Percentiles rank a stretch among this genome's conserved stretches.
Conservation (phyloP, 352 stramenopile species). For the Globisporangium radiosum region DNA sequence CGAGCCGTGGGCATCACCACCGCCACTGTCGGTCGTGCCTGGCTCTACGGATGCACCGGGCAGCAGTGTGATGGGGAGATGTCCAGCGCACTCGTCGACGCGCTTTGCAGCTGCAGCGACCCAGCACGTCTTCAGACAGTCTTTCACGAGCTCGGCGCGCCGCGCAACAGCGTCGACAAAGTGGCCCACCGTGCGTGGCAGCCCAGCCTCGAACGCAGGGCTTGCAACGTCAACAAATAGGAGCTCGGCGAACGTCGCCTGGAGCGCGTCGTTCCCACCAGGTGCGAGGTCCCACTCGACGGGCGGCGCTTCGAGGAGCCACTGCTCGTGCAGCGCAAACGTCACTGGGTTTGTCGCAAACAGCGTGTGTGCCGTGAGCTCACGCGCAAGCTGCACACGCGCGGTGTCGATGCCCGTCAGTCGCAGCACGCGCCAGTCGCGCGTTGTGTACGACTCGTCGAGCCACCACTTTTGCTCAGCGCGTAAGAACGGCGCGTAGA, state of each 20-base stretch:
- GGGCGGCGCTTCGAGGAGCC: conserved; percentile 66
- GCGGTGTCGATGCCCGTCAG: conserved; percentile 62
- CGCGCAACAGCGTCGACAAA: conserved; percentile 83
- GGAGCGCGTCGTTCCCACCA: conserved; percentile 10
- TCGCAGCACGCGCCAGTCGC: conserved; percentile 76
- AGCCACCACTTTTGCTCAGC: conserved; percentile 86
- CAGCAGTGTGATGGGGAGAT: conserved; percentile 21
- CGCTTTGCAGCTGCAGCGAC: conserved; percentile 58
- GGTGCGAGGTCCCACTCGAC: conserved; percentile 67
- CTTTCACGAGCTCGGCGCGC: conserved; percentile 77
- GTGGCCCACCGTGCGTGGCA: conserved; percentile 77
- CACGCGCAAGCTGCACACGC: conserved; percentile 31
- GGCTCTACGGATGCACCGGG: background rate
- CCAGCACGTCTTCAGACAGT: conserved; percentile 82
- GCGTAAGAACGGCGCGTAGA: conserved; percentile 75
- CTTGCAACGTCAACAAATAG: conserved; percentile 81
- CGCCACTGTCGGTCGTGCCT: too few relatives aligned
- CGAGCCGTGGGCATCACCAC: background rate
- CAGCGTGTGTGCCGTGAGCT: conserved; percentile 41
- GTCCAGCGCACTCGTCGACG: conserved; percentile 57
- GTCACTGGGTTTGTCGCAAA: conserved; percentile 79
- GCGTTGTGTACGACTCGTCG: conserved; percentile 60
- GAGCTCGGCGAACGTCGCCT: conserved; percentile 53
- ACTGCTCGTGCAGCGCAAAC: conserved; percentile 85
- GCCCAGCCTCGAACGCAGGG: conserved; percentile 44